Conservation (phyloP, 768 basidiomycete species). For the Leucosporidium yakuticum region DNA sequence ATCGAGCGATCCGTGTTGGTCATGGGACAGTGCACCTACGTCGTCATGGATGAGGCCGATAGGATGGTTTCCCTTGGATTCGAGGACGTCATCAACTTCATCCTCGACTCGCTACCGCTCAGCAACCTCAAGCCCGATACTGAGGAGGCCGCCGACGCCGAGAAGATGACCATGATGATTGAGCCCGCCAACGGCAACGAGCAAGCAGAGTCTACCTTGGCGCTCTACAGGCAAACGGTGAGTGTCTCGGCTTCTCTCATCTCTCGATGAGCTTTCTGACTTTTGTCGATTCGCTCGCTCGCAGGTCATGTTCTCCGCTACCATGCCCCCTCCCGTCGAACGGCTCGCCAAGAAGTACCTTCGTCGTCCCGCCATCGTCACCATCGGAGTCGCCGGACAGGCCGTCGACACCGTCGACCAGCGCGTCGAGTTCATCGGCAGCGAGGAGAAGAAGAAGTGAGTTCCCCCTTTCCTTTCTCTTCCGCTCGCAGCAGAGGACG, state of each 20-base stretch:
- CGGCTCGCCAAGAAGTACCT: slow-evolving; percentile 84
- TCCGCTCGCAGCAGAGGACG: background rate
- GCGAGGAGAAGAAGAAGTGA: slow-evolving; percentile 95
- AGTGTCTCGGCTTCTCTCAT: background rate
- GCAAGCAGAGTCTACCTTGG: slow-evolving; percentile 4
- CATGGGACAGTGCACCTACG: slow-evolving; percentile 91
- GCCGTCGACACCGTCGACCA: slow-evolving; percentile 99
- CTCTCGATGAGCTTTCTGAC: background rate
- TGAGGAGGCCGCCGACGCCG: slow-evolving; percentile 57
- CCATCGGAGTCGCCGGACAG: slow-evolving; percentile 94
- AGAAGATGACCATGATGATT: slow-evolving; percentile 69
- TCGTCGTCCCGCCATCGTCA: slow-evolving; percentile 84
- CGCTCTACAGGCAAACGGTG: slow-evolving; percentile 37
- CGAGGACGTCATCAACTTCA: slow-evolving; percentile 87
- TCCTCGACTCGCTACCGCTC: slow-evolving; percentile 82
- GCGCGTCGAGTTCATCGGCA: slow-evolving; percentile 80
- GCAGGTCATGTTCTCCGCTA: slow-evolving; percentile 65
- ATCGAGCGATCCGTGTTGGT: slow-evolving; percentile 94
- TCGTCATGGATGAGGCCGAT: slow-evolving; percentile 99
- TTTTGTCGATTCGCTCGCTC: slow-evolving; percentile 25
- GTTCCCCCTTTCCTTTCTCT: slow-evolving; percentile 39
- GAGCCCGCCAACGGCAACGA: slow-evolving; percentile 29
- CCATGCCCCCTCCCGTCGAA: slow-evolving; percentile 50
- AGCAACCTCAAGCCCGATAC: slow-evolving; percentile 78
- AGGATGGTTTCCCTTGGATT: slow-evolving; percentile 98